Evolutionary conservation across 2,329 filamentous ascomycete species (phyloP).

Genomic region (Pseudogymnoascus sp.): DNA sequence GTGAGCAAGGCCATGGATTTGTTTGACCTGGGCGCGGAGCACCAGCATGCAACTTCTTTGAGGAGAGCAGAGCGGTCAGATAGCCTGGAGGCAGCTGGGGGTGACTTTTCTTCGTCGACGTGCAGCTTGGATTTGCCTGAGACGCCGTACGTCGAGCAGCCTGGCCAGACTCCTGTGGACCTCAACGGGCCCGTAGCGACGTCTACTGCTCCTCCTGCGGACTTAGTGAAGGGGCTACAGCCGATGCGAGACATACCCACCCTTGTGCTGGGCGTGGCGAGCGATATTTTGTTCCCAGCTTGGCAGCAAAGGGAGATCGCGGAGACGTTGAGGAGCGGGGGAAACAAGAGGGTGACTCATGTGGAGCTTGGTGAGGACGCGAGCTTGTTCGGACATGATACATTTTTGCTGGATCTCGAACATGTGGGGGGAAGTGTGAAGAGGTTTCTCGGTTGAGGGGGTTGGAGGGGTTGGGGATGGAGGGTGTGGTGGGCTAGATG

Average conservation of each 20-base stretch:
- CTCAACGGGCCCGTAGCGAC: slow-evolving; percentile 27
- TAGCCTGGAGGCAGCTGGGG: slow-evolving; percentile 45
- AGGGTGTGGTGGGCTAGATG: background rate
- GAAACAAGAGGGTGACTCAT: slow-evolving; percentile 77
- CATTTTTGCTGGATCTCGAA: slow-evolving; percentile 85
- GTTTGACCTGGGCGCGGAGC: slow-evolving; percentile 75
- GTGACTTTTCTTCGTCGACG: slow-evolving; percentile 31
- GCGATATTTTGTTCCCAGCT: slow-evolving; percentile 92
- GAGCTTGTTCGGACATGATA: slow-evolving; percentile 93
- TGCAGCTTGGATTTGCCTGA: slow-evolving; percentile 81
- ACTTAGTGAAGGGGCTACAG: slow-evolving; percentile 70
- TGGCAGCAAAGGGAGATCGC: slow-evolving; percentile 98
- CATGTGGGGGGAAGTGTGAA: slow-evolving; percentile 81
- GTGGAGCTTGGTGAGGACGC: slow-evolving; percentile 90
- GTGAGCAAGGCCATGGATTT: slow-evolving; percentile 99
- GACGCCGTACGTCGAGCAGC: slow-evolving; percentile 79
- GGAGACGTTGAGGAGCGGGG: slow-evolving; percentile 66
- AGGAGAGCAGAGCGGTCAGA: slow-evolving; percentile 56
- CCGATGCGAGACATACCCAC: slow-evolving; percentile 69
- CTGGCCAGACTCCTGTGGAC: slow-evolving; percentile 38
- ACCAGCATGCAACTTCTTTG: slow-evolving; percentile 55
- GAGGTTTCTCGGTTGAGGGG: slow-evolving; percentile 56
- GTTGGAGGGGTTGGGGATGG: background rate
- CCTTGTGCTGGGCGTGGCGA: slow-evolving; percentile 87
- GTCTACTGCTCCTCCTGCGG: slow-evolving; percentile 58